These are phyloP conservation scores for Syzygium aqueum DNA, from an alignment of 345 rosid species.

Conservation along the genomic window DNA sequence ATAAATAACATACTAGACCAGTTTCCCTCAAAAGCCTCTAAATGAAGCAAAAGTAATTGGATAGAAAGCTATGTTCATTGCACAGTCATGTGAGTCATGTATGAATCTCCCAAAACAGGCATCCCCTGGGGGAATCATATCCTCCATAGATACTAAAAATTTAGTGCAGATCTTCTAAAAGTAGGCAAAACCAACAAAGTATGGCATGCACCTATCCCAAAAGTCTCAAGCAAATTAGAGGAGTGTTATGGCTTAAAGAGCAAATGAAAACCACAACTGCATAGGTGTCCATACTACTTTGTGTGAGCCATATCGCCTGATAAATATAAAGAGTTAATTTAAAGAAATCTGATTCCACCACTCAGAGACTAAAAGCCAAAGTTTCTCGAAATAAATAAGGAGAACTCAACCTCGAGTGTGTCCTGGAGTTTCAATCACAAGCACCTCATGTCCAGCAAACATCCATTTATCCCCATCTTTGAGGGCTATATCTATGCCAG, in stretches of 20 bases:
- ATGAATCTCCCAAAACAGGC: background rate
- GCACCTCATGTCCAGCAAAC: constrained; percentile 97
- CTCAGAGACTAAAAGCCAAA: background rate
- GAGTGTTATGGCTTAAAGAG: background rate
- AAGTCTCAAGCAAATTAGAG: background rate
- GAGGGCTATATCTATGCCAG: constrained; percentile 83
- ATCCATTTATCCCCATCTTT: constrained; percentile 94
- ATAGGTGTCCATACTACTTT: background rate
- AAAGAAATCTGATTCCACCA: background rate
- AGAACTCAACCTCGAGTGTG: constrained; percentile 71
- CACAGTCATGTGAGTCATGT: background rate
- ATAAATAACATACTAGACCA: background rate
- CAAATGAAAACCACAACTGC: background rate
- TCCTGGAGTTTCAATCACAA: constrained; percentile 86
- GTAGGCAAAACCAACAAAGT: background rate
- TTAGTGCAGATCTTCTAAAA: background rate
- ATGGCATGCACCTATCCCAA: background rate
- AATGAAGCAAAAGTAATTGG: background rate
- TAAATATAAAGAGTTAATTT: background rate
- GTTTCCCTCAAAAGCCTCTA: background rate
- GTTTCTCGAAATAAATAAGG: background rate
- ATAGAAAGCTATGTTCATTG: background rate
- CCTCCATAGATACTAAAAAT: background rate
- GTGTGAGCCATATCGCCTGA: background rate
- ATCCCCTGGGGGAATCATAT: background rate